Evolutionary conservation across 768 basidiomycete species (phyloP).

Genomic region (Megacollybia marginata): DNA sequence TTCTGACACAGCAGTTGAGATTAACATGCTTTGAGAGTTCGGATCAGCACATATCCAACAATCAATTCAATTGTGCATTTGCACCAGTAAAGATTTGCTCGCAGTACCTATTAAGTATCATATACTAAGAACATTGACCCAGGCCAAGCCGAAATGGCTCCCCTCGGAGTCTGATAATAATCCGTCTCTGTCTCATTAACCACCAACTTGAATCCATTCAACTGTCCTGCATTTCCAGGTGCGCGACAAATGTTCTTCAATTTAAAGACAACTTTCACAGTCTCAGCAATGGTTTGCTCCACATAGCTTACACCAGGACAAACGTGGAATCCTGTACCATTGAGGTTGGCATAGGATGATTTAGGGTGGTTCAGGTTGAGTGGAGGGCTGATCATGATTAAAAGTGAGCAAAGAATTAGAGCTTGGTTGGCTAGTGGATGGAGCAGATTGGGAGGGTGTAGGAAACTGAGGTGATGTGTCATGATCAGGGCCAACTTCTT

Average conservation of each 20-base stretch:
- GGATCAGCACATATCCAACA: too few relatives aligned
- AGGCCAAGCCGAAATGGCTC: slow-evolving; percentile 28
- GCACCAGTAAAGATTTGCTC: too few relatives aligned
- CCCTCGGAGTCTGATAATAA: slow-evolving; percentile 25
- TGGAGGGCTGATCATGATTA: too few relatives aligned
- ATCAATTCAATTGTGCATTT: too few relatives aligned
- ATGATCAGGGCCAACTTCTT: too few relatives aligned
- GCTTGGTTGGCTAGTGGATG: too few relatives aligned
- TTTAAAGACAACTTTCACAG: slow-evolving; percentile 6
- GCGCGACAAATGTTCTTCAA: slow-evolving; percentile 20
- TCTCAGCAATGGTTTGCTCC: slow-evolving; percentile 5
- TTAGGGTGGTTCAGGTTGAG: slow-evolving; percentile 27
- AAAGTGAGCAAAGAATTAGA: too few relatives aligned
- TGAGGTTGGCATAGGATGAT: slow-evolving; percentile 16
- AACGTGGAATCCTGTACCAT: slow-evolving; percentile 11
- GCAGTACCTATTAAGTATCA: too few relatives aligned
- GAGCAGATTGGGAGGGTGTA: too few relatives aligned
- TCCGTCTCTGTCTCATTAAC: slow-evolving; percentile 28
- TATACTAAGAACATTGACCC: slow-evolving; percentile 24
- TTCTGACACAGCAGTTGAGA: too few relatives aligned
- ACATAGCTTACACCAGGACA: slow-evolving; percentile 7
- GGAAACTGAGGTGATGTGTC: too few relatives aligned
- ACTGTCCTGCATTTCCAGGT: slow-evolving; percentile 31
- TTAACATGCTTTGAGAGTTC: too few relatives aligned
- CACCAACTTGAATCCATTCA: slow-evolving; percentile 22